These are phyloP conservation scores for Mycena metata DNA, from an alignment of 768 basidiomycete genomes.

Conservation along the genomic window DNA sequence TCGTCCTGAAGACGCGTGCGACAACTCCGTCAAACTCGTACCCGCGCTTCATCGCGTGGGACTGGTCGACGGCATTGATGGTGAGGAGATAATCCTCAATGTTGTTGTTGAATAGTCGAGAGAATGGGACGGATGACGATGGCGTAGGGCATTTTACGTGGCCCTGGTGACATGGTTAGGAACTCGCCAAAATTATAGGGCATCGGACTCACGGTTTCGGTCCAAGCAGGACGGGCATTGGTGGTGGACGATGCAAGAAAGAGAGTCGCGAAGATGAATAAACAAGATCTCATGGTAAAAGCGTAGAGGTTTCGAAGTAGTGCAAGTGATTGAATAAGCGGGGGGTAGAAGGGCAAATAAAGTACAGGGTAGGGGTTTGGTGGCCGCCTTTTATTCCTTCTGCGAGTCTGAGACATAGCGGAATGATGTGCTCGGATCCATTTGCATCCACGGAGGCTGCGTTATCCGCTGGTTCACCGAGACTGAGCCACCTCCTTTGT, in stretches of 20 bases:
- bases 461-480: not conserved
- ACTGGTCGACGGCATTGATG: not conserved
- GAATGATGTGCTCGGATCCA: too few relatives aligned
- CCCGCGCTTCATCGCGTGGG: not conserved
- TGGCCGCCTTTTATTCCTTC: too few relatives aligned
- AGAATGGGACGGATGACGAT: not conserved
- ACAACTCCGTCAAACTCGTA: constrained; percentile 30
- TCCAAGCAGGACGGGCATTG: too few relatives aligned
- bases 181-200: not conserved
- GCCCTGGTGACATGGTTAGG: not conserved
- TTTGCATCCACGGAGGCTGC: too few relatives aligned
- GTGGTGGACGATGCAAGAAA: too few relatives aligned
- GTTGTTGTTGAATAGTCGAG: constrained; percentile 23
- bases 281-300: too few relatives aligned
- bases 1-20: constrained; percentile 5
- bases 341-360: too few relatives aligned
- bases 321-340: too few relatives aligned
- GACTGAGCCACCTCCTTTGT: not conserved
- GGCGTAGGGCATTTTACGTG: not conserved
- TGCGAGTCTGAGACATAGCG: too few relatives aligned
- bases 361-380: too few relatives aligned
- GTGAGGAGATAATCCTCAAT: constrained; percentile 19
- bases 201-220: not conserved
- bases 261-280: too few relatives aligned
- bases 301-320: too few relatives aligned